Conservation (phyloP, 1,284 basidiomycete genomes). For the Xanthoconium separans region DNA sequence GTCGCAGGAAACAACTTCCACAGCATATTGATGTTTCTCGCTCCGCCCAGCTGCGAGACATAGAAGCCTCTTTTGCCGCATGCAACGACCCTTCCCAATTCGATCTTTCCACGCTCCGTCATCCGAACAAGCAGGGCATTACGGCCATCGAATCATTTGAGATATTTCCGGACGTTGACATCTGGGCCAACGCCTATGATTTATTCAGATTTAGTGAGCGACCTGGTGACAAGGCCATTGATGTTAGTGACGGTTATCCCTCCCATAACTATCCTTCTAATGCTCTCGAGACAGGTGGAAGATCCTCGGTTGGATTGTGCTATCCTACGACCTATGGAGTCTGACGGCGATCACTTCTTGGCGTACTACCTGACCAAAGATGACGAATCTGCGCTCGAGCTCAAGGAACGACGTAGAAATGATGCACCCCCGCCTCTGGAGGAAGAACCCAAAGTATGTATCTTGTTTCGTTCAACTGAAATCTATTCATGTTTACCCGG, state of each 20-base stretch:
- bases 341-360: slow-evolving; percentile 83
- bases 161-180: slow-evolving; percentile 81
- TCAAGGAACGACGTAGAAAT: slow-evolving; percentile 49
- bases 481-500: neutral
- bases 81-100: slow-evolving; percentile 53
- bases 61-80: slow-evolving; percentile 79
- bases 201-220: slow-evolving; percentile 87
- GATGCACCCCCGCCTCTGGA: slow-evolving; percentile 44
- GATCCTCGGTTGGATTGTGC: slow-evolving; percentile 82
- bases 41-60: slow-evolving; percentile 76
- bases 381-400: slow-evolving; percentile 64
- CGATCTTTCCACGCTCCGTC: slow-evolving; percentile 58
- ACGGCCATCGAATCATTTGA: slow-evolving; percentile 84
- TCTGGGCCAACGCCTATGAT: slow-evolving; percentile 90
- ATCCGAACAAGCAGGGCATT: slow-evolving; percentile 79
- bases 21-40: slow-evolving; percentile 74
- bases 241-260: slow-evolving; percentile 42
- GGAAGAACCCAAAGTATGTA: slow-evolving; percentile 47
- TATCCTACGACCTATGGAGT: slow-evolving; percentile 82
- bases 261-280: neutral
- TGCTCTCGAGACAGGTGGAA: slow-evolving; percentile 47
- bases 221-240: slow-evolving; percentile 71
- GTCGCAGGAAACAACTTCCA: slow-evolving; percentile 47
- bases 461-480: neutral
- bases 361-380: slow-evolving; percentile 87